phyloP scores from a whole-genome alignment of 2,329 filamentous ascomycete species.

The Pseudonectria buxi region DNA sequence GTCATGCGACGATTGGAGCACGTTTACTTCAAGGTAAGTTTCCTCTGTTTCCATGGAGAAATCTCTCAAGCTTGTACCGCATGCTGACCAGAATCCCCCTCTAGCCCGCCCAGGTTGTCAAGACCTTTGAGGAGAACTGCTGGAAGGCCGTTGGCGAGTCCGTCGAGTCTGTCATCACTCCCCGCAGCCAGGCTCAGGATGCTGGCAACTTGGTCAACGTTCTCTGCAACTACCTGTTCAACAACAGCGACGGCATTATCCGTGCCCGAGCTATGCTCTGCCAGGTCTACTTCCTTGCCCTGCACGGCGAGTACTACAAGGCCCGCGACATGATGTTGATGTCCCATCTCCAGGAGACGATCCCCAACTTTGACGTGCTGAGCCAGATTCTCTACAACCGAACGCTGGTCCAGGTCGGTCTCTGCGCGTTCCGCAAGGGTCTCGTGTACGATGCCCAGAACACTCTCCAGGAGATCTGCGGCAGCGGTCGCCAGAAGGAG shows the following conservation, averaged over 20 bases:
- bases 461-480: conserved; percentile 95
- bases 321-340: conserved; percentile 99
- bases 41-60: conserved; percentile 88
- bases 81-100: conserved; percentile 5
- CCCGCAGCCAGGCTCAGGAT: conserved; percentile 61
- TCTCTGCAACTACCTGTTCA: conserved; percentile 92
- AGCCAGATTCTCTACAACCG: conserved; percentile 99
- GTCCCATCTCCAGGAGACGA: conserved; percentile 97
- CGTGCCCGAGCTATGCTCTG: conserved; percentile 95
- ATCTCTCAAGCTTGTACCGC: conserved; percentile 10
- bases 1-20: conserved; percentile 94
- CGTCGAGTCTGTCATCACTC: conserved; percentile 74
- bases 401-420: conserved; percentile 92
- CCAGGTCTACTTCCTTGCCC: conserved; percentile 96
- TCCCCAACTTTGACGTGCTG: conserved; percentile 91
- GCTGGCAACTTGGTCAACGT: conserved; percentile 71
- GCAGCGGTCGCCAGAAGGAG: conserved; percentile 96
- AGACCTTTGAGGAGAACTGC: conserved; percentile 87
- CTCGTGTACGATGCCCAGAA: conserved; percentile 97
- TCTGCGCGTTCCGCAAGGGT: conserved; percentile 95
- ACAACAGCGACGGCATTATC: conserved; percentile 90
- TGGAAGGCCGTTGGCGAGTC: conserved; percentile 72
- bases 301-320: conserved; percentile 97
- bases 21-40: conserved; percentile 86
- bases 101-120: conserved; percentile 80